Evolutionary conservation across 1,284 basidiomycete genomes (phyloP).

Genomic region (Apiotrichum montevideense): DNA sequence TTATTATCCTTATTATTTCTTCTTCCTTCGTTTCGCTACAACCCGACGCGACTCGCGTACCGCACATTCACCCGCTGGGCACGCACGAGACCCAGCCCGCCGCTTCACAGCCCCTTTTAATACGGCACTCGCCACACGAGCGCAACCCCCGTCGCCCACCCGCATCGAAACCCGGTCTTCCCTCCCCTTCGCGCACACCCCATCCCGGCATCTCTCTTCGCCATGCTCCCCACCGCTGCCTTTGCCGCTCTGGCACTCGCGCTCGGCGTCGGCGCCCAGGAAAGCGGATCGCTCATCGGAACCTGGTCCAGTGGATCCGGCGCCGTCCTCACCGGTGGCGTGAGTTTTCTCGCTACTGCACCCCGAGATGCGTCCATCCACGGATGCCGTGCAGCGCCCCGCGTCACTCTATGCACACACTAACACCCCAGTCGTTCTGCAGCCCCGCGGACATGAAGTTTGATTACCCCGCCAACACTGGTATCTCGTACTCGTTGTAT

Average conservation of each 20-base stretch:
- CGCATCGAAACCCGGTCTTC: background rate
- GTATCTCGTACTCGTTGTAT: conserved; percentile 81
- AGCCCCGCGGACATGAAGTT: conserved; percentile 74
- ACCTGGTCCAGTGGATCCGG: conserved; percentile 79
- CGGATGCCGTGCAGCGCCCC: background rate
- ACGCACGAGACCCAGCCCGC: too few relatives aligned
- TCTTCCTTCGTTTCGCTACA: too few relatives aligned
- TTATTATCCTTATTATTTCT: too few relatives aligned
- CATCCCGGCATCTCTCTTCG: background rate
- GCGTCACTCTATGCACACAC: background rate
- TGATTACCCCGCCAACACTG: conserved; percentile 71
- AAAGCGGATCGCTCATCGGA: conserved; percentile 54
- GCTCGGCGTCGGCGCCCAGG: conserved; percentile 6
- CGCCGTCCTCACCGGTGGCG: conserved; percentile 71
- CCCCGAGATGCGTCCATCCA: too few relatives aligned
- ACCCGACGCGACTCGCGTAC: too few relatives aligned
- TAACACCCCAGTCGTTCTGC: conserved; percentile 61
- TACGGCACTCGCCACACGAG: too few relatives aligned
- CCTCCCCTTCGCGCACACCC: background rate
- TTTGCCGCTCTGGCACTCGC: conserved; percentile 7
- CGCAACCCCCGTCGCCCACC: too few relatives aligned
- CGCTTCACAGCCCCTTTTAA: too few relatives aligned
- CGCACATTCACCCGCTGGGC: too few relatives aligned
- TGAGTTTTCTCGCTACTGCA: conserved; percentile 50
- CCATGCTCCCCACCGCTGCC: conserved; percentile 9